Conservation (phyloP, 768 basidiomycete species). For the Cantharellus anzutake region DNA sequence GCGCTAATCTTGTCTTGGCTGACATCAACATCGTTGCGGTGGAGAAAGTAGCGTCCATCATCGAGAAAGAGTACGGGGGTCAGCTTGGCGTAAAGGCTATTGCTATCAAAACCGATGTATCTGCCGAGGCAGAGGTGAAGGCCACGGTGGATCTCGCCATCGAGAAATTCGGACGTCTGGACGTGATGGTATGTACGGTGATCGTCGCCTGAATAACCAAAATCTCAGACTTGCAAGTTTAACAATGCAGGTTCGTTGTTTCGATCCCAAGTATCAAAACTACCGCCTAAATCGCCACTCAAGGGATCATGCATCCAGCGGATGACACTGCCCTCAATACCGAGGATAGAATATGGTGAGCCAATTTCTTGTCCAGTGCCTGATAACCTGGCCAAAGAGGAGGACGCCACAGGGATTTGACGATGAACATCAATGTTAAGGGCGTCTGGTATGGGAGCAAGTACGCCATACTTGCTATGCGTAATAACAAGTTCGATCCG, state of each 20-base stretch:
- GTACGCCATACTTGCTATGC: conserved; percentile 93
- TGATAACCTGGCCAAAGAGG: not conserved
- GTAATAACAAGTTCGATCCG: conserved; percentile 69
- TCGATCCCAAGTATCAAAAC: not conserved
- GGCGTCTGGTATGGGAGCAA: conserved; percentile 99
- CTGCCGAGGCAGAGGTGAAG: conserved; percentile 75
- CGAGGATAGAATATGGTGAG: conserved; percentile 78
- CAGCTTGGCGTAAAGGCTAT: conserved; percentile 18
- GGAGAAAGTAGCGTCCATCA: conserved; percentile 41
- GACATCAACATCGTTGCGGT: conserved; percentile 72
- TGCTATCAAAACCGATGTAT: conserved; percentile 67
- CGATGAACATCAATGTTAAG: conserved; percentile 89
- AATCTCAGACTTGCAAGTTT: conserved; percentile 34
- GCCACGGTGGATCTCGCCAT: conserved; percentile 62
- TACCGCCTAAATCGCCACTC: conserved; percentile 1
- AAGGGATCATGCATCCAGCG: conserved; percentile 94
- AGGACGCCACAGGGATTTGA: conserved; percentile 30
- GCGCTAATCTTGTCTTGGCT: conserved; percentile 73
- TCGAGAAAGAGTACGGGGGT: conserved; percentile 27
- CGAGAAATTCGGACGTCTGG: conserved; percentile 76
- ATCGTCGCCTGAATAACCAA: not conserved
- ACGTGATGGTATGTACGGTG: conserved; percentile 57
- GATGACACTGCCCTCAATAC: conserved; percentile 95
- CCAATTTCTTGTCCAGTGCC: not conserved
- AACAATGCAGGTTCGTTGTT: conserved; percentile 55